phyloP scores from a whole-genome alignment of 1,284 basidiomycete genomes.

The Quambalaria eucalypti region DNA sequence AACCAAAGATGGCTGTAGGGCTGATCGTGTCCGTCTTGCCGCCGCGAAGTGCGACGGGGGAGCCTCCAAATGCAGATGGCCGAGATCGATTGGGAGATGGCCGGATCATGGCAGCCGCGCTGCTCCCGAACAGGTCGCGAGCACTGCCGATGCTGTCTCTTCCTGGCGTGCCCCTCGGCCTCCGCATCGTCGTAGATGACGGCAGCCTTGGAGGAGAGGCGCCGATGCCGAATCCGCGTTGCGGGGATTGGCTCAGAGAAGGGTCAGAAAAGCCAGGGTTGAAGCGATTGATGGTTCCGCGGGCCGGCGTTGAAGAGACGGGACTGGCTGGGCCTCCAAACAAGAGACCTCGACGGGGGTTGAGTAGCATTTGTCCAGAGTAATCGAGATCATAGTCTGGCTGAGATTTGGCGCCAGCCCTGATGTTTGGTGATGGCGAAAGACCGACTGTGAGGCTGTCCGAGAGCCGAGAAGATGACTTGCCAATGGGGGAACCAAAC shows the following conservation, averaged over 20 bases:
- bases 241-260: not conserved
- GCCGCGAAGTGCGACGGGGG: too few species aligned
- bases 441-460: too few species aligned
- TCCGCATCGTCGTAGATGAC: too few species aligned
- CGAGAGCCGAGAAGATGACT: not conserved
- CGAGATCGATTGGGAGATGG: not conserved
- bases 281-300: not conserved
- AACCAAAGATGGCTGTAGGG: slow-evolving; percentile 40
- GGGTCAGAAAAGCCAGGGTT: not conserved
- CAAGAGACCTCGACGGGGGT: not conserved
- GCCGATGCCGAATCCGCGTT: too few species aligned
- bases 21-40: slow-evolving; percentile 40
- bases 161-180: not conserved
- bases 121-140: not conserved
- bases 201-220: too few species aligned
- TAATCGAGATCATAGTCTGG: not conserved
- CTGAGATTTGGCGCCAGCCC: too few species aligned
- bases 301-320: not conserved
- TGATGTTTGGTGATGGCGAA: too few species aligned
- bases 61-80: not conserved
- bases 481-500: not conserved
- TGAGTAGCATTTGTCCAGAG: too few species aligned
- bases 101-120: not conserved
- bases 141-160: not conserved
- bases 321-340: not conserved